A percentile compares a stretch with the other conserved stretches of the same genome.
These are phyloP conservation scores for Aspergillus heteromorphus DNA, from an alignment of 495 filamentous ascomycete genomes.

Conservation along the genomic window DNA sequence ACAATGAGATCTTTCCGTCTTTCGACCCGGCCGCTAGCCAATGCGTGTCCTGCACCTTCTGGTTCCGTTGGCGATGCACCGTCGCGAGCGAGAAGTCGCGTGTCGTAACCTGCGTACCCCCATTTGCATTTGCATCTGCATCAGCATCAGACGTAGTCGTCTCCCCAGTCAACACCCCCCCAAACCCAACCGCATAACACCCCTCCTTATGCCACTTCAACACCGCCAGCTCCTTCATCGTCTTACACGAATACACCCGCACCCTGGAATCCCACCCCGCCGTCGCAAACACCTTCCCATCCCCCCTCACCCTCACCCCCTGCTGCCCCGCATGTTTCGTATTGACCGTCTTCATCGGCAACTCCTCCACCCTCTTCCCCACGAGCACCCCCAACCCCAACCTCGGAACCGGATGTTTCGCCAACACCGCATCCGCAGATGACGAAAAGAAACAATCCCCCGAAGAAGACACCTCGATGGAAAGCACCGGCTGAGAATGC, in stretches of 20 bases:
- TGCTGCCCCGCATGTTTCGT: conserved; percentile 93
- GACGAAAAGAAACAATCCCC: conserved; percentile 69
- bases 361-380: conserved; percentile 18
- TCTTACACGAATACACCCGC: conserved; percentile 74
- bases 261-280: conserved; percentile 86
- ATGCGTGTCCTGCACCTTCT: conserved; percentile 64
- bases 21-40: conserved; percentile 91
- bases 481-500: conserved; percentile 83
- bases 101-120: conserved; percentile 5
- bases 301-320: conserved; percentile 65
- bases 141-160: not conserved
- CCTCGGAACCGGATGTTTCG: conserved; percentile 55
- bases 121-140: not conserved
- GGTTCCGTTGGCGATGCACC: conserved; percentile 59
- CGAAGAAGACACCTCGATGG: conserved; percentile 58
- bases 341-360: conserved; percentile 54
- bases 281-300: conserved; percentile 80
- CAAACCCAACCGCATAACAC: conserved; percentile 82
- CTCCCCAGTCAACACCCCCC: conserved; percentile 23
- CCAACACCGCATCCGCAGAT: conserved; percentile 68
- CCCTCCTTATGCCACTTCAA: conserved; percentile 93
- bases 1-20: conserved; percentile 92
- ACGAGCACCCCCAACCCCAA: conserved; percentile 6
- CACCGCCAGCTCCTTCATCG: conserved; percentile 84
- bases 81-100: conserved; percentile 28